phyloP scores from a whole-genome alignment of 306 rosid genomes.

The Prinsepia uniflora region DNA sequence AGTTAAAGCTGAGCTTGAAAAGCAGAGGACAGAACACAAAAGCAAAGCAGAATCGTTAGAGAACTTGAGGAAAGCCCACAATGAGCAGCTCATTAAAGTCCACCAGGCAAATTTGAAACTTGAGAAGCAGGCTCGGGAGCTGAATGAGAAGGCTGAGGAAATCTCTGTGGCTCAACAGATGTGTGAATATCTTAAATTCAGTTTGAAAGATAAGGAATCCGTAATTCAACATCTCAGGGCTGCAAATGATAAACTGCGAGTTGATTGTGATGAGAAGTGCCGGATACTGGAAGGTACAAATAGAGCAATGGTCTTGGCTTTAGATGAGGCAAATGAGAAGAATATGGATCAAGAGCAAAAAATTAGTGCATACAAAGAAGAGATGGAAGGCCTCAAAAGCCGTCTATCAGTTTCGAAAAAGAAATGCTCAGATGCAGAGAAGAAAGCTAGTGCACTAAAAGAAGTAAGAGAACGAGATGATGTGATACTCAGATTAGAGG shows the following conservation, averaged over 20 bases:
- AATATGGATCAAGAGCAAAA: slow-evolving; percentile 46
- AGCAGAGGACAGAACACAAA: slow-evolving; percentile 53
- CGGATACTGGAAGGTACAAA: slow-evolving; percentile 45
- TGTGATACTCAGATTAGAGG: slow-evolving; percentile 38
- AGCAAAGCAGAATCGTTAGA: slow-evolving; percentile 43
- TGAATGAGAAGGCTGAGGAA: slow-evolving; percentile 46
- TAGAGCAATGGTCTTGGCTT: slow-evolving; percentile 38
- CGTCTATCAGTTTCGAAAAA: slow-evolving; percentile 42
- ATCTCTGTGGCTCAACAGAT: slow-evolving; percentile 20
- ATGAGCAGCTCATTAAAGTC: slow-evolving; percentile 38
- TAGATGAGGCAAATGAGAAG: slow-evolving; percentile 60
- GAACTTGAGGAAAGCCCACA: slow-evolving; percentile 53
- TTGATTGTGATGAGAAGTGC: slow-evolving; percentile 41
- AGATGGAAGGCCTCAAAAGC: slow-evolving; percentile 52
- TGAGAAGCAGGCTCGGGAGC: slow-evolving; percentile 53
- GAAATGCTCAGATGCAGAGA: slow-evolving; percentile 43
- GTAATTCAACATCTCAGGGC: slow-evolving; percentile 47
- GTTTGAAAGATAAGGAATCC: slow-evolving; percentile 44
- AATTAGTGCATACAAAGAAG: slow-evolving; percentile 37
- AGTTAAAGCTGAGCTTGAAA: slow-evolving; percentile 58
- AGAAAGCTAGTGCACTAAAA: slow-evolving; percentile 30
- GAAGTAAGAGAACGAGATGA: slow-evolving; percentile 53
- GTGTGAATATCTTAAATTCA: slow-evolving; percentile 40
- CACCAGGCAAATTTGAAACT: slow-evolving; percentile 47
- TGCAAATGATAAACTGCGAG: slow-evolving; percentile 53